Percentiles rank a stretch among this genome's conserved stretches.
These are phyloP conservation scores for Mycena sanguinolenta DNA, from an alignment of 768 basidiomycete genomes.

Conservation along the genomic window DNA sequence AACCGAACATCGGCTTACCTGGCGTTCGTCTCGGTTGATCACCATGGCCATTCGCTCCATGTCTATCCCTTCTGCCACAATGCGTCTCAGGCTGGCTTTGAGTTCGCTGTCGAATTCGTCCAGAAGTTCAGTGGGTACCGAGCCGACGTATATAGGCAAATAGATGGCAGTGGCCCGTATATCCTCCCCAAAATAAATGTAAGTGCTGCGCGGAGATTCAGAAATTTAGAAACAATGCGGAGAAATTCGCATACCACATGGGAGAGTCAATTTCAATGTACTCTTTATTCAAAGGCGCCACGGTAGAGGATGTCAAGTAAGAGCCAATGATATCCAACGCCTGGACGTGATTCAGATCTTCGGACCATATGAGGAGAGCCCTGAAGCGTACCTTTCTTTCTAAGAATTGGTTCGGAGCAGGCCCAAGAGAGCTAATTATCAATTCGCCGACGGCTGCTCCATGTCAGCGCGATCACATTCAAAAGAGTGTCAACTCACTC, in stretches of 20 bases:
- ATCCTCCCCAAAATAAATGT: conserved; percentile 88
- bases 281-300: conserved; percentile 89
- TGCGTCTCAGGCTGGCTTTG: conserved; percentile 74
- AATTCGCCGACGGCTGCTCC: conserved; percentile 82
- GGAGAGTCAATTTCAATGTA: conserved; percentile 94
- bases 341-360: conserved; percentile 48
- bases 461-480: neutral
- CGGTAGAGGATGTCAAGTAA: conserved; percentile 89
- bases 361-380: neutral
- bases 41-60: conserved; percentile 92
- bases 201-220: conserved; percentile 65
- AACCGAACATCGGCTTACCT: conserved; percentile 57
- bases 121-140: conserved; percentile 86
- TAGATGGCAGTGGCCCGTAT: conserved; percentile 79
- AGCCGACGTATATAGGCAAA: conserved; percentile 83
- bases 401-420: conserved; percentile 77
- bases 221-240: neutral
- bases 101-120: conserved; percentile 79
- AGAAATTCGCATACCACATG: conserved; percentile 70
- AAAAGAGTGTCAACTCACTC: conserved; percentile 55
- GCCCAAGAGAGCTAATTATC: conserved; percentile 82
- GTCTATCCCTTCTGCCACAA: conserved; percentile 84
- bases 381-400: conserved; percentile 70
- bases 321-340: conserved; percentile 89
- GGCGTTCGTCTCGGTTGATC: conserved; percentile 89